A percentile compares a stretch with the other conserved stretches of the same genome.
Conservation (phyloP, 345 rosid genomes). For the Moringa oleifera region DNA sequence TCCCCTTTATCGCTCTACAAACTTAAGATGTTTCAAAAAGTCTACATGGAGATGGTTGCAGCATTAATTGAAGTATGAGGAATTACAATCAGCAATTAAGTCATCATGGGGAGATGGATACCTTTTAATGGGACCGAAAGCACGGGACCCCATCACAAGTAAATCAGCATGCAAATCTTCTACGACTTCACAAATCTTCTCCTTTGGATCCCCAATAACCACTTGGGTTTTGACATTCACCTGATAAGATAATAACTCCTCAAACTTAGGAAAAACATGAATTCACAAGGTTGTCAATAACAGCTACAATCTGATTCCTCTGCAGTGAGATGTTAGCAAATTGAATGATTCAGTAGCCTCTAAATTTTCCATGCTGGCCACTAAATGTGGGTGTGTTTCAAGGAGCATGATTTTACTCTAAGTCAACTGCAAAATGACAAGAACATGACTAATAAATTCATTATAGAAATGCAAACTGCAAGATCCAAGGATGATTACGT, state of each 20-base stretch:
- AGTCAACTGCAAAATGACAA: too few relatives aligned
- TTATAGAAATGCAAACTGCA: too few relatives aligned
- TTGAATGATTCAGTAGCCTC: too few relatives aligned
- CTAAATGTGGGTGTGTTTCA: neutral
- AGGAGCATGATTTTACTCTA: neutral
- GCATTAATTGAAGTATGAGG: too few relatives aligned
- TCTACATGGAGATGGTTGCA: too few relatives aligned
- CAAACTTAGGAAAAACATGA: neutral
- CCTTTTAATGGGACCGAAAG: slow-evolving; percentile 87
- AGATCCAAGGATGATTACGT: too few relatives aligned
- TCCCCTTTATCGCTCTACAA: too few relatives aligned
- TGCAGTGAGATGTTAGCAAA: neutral
- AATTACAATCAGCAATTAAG: neutral
- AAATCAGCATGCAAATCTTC: slow-evolving; percentile 63
- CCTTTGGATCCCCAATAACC: slow-evolving; percentile 76
- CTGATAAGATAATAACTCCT: slow-evolving; percentile 26
- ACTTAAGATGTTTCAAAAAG: too few relatives aligned
- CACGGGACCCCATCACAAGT: slow-evolving; percentile 79
- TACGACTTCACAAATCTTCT: slow-evolving; percentile 68
- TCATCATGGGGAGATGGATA: neutral
- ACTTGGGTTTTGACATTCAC: slow-evolving; percentile 61
- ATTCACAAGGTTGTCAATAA: too few relatives aligned
- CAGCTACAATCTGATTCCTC: neutral
- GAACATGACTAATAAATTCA: too few relatives aligned
- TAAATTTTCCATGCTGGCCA: too few relatives aligned